Evolutionary conservation across 768 basidiomycete genomes (phyloP), one percentile per base, ranked within the genome.

Genomic region (Agaricus sinodeliciosus): DNA sequence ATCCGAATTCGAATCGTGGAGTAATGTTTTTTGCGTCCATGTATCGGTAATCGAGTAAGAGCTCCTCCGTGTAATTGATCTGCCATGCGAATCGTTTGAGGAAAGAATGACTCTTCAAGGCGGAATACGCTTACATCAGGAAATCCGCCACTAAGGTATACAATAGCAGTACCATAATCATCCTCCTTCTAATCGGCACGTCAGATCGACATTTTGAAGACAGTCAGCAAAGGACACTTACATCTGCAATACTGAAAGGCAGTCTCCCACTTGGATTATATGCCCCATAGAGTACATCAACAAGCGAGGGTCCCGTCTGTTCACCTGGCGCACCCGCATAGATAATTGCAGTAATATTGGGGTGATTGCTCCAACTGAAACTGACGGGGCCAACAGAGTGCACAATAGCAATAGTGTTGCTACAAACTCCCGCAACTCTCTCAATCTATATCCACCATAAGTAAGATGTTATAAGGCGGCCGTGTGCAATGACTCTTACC

Each of bases 331-430:
- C 69, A 15, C 82, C 81, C 9, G 78, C 78, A 51, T 73, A 78
- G 11, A 82, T 60, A n/a, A 84, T 79, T 2, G 72, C 82, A 4
- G 82, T 82, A 58, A 84, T 77, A 55, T 93, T 93, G 2, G 87
- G 81, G 55, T 93, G 77, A 11, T 77, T 74, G 25, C 82, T 82
- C 89, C 90, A 93, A 7, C 74, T 62, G 66, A 92, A 78, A n/a
- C 79, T 62, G 2, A 88, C 77, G 0, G 86, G 84, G 3, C 91
- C 91, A 28, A 90, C 86, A 7, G 81, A 81, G 66, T 92, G 84
- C 1, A 87, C 70, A 13, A 94, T 79, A 22, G 91, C 93, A 49
- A 94, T 77, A 4, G 87, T 90, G 64, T 90, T 90, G 57, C 71
- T 78, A 66, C 83, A 84, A 0, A 80, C 76, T 4, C 79, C 73